Evolutionary conservation across 78 protist genomes (phyloP).

Genomic region (Emiliania huxleyi): DNA sequence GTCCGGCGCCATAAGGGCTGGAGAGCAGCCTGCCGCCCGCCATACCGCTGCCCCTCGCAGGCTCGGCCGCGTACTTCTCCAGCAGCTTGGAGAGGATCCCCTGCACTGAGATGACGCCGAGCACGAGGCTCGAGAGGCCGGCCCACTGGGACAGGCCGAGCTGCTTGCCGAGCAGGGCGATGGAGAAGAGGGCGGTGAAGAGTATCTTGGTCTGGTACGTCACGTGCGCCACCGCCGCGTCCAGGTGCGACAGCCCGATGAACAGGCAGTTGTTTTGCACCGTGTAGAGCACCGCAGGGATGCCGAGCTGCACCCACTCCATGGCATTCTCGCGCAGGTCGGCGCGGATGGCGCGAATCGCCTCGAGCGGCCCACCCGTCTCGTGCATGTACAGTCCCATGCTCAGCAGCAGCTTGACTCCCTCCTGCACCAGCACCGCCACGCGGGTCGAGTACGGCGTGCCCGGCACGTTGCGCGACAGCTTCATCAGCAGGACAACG

Average conservation of each 20-base stretch:
- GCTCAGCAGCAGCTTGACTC: background rate
- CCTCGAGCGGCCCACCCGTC: background rate
- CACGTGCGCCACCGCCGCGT: conserved; percentile 62
- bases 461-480: background rate
- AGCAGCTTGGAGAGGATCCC: background rate
- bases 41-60: too few relatives aligned
- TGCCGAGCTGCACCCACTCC: conserved; percentile 35
- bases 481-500: background rate
- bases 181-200: conserved; percentile 4
- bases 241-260: conserved; percentile 64
- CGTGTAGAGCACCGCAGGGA: conserved; percentile 68
- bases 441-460: background rate
- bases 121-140: background rate
- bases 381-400: background rate
- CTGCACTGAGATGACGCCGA: background rate
- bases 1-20: background rate
- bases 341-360: background rate
- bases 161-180: background rate
- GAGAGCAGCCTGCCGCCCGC: too few relatives aligned
- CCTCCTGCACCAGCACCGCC: background rate
- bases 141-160: background rate
- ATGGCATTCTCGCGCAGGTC: background rate
- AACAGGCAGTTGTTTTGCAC: conserved; percentile 70
- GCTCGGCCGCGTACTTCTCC: too few relatives aligned
- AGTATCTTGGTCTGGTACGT: conserved; percentile 54